Percentiles rank a stretch among this genome's conserved stretches.
Evolutionary conservation across 768 basidiomycete genomes (phyloP).

Genomic region (Mycena latifolia): DNA sequence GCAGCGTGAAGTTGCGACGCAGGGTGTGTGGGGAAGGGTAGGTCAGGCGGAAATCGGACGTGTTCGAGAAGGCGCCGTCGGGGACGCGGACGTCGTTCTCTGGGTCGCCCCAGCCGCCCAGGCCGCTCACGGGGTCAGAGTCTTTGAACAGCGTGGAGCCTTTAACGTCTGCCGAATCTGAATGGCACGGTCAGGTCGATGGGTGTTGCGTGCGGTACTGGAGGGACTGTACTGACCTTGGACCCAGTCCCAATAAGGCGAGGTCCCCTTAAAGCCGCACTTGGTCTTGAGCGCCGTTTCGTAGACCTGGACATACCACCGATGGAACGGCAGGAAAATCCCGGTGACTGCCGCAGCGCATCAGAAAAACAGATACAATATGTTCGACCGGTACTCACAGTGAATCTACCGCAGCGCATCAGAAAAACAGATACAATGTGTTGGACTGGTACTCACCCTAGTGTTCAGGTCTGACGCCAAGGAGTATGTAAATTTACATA

Average conservation of each 20-base stretch:
- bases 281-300: slow-evolving; percentile 20
- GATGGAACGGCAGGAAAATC: slow-evolving; percentile 33
- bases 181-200: not conserved
- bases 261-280: slow-evolving; percentile 26
- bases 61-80: slow-evolving; percentile 44
- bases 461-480: slow-evolving; percentile 9
- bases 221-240: not conserved
- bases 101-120: slow-evolving; percentile 40
- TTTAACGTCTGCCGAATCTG: slow-evolving; percentile 34
- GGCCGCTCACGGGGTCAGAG: slow-evolving; percentile 32
- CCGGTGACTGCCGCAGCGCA: slow-evolving; percentile 35
- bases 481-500: not conserved
- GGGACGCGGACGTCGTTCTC: slow-evolving; percentile 38
- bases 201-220: not conserved
- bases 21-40: slow-evolving; percentile 50
- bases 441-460: not conserved
- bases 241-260: slow-evolving; percentile 36
- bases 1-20: slow-evolving; percentile 49
- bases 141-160: slow-evolving; percentile 36
- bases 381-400: not conserved
- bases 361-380: not conserved
- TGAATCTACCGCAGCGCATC: no score
- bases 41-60: slow-evolving; percentile 36
- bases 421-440: not conserved
- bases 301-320: slow-evolving; percentile 30